These are phyloP conservation scores for Biscutella auriculata DNA, from an alignment of 441 rosid species.

Conservation along the genomic window DNA sequence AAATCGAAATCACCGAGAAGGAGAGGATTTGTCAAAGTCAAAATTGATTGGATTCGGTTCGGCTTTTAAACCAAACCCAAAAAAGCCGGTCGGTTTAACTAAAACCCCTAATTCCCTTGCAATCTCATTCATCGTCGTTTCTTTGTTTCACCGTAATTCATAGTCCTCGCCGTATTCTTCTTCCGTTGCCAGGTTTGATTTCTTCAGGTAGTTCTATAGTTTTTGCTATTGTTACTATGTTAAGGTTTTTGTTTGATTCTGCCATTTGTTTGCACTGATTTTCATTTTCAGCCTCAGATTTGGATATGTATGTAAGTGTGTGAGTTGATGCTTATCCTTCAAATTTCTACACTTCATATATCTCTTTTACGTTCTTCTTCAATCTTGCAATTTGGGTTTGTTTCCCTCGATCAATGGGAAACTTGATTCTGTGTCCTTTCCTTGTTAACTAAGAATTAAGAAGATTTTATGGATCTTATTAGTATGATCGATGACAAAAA, in stretches of 20 bases:
- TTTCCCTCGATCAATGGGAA: not conserved
- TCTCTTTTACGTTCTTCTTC: not conserved
- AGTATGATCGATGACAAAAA: not conserved
- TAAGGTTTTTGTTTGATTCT: not conserved
- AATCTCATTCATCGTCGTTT: not conserved
- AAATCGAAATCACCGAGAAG: too few species aligned
- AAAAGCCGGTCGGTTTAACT: too few species aligned
- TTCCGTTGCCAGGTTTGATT: constrained; percentile 11
- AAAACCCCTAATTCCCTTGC: too few species aligned
- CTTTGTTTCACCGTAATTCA: not conserved
- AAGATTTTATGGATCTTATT: not conserved
- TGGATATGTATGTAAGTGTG: not conserved
- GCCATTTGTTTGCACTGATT: not conserved
- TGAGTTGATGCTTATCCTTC: not conserved
- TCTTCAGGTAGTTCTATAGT: not conserved
- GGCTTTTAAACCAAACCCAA: too few species aligned
- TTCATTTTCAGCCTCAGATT: constrained; percentile 3
- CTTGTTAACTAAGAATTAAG: not conserved
- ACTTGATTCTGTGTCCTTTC: not conserved
- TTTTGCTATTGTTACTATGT: not conserved
- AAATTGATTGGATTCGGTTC: too few species aligned
- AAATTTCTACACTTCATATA: not conserved
- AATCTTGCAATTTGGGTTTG: not conserved
- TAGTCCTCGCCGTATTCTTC: not conserved
- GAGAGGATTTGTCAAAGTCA: too few species aligned